Conservation (phyloP, 108 stramenopile species). For the Nitzschia inconspicua region DNA sequence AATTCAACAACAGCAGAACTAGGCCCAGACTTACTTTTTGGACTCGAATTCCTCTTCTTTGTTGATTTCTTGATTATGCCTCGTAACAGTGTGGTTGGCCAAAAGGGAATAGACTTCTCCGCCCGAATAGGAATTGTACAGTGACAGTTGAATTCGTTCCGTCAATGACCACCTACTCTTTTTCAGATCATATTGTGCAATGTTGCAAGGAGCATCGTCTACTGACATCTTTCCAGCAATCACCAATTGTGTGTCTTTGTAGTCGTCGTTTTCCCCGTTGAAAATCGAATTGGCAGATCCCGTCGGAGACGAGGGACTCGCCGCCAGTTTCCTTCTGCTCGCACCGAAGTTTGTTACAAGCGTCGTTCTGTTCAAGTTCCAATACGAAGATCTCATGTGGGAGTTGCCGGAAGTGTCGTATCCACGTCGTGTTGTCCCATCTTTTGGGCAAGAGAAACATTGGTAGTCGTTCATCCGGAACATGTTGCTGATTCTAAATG, state of each 20-base stretch:
- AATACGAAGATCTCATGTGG: too few species aligned
- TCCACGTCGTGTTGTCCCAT: too few species aligned
- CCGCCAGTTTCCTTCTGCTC: background rate
- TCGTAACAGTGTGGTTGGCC: slow-evolving; percentile 68
- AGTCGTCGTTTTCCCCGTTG: background rate
- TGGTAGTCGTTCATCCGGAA: too few species aligned
- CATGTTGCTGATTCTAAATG: too few species aligned
- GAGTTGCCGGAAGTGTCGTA: too few species aligned
- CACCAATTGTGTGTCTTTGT: slow-evolving; percentile 54
- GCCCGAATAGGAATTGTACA: slow-evolving; percentile 86
- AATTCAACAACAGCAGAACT: too few species aligned
- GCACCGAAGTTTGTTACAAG: background rate
- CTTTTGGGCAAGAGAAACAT: too few species aligned
- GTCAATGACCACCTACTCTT: slow-evolving; percentile 67
- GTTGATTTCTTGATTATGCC: background rate
- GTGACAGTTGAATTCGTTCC: slow-evolving; percentile 75
- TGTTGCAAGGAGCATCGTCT: slow-evolving; percentile 76
- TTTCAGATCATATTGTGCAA: slow-evolving; percentile 73
- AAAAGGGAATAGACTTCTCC: slow-evolving; percentile 82
- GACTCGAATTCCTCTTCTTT: background rate
- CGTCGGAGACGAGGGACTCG: background rate
- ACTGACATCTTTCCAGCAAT: slow-evolving; percentile 86
- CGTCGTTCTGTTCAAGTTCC: background rate
- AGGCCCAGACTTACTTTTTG: background rate
- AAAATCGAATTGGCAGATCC: too few species aligned